These are phyloP conservation scores for Chalciporus sphaerocephalus DNA, from an alignment of 768 basidiomycete species.

Conservation along the genomic window DNA sequence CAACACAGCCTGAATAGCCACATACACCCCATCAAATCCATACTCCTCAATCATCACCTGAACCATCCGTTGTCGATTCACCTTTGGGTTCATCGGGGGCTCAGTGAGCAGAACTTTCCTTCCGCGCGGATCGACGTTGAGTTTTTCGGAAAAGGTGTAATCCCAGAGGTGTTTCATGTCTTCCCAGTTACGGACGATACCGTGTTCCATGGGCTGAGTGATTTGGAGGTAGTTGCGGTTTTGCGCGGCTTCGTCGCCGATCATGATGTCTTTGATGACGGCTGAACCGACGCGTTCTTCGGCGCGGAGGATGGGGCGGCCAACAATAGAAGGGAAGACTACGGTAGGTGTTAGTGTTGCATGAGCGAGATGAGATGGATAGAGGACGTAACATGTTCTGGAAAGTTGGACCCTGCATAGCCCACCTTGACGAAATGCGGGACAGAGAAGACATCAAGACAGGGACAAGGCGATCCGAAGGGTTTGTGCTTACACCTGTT, in stretches of 20 bases:
- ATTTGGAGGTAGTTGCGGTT: slow-evolving; percentile 95
- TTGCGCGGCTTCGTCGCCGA: slow-evolving; percentile 94
- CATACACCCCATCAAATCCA: slow-evolving; percentile 91
- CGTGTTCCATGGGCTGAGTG: slow-evolving; percentile 98
- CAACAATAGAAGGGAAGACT: slow-evolving; percentile 97
- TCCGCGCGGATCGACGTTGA: slow-evolving; percentile 80
- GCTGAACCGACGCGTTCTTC: slow-evolving; percentile 89
- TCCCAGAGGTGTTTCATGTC: slow-evolving; percentile 99
- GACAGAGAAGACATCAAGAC: too few species aligned
- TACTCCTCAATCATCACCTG: slow-evolving; percentile 99
- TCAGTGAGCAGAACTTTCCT: slow-evolving; percentile 92
- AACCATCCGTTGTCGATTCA: slow-evolving; percentile 88
- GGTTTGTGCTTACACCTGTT: slow-evolving; percentile 61
- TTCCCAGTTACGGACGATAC: slow-evolving; percentile 98
- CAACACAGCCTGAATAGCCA: slow-evolving; percentile 97
- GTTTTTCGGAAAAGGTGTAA: slow-evolving; percentile 96
- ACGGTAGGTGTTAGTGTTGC: not conserved
- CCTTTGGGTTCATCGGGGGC: slow-evolving; percentile 98
- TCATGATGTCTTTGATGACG: slow-evolving; percentile 94
- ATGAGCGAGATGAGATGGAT: not conserved
- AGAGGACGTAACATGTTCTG: slow-evolving; percentile 67
- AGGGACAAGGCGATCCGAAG: too few species aligned
- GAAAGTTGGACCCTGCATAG: slow-evolving; percentile 91
- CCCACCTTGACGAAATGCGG: slow-evolving; percentile 85
- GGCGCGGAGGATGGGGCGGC: slow-evolving; percentile 93